Conservation (phyloP, 805 yeast species). For the Metschnikowia cerradonensis region DNA sequence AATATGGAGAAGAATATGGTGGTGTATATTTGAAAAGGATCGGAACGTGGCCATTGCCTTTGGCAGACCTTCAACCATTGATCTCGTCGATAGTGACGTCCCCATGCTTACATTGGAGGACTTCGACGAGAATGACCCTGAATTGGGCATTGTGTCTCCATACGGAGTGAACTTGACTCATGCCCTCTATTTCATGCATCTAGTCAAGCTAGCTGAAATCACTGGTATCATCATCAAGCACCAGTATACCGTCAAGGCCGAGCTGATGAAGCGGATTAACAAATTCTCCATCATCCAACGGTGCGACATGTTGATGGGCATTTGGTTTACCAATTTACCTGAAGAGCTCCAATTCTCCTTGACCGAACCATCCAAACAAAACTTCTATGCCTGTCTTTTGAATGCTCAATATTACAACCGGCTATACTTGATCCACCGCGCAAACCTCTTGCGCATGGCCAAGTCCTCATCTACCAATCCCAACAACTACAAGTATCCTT, state of each 20-base stretch:
- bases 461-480: conserved; percentile 37
- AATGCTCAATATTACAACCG: conserved; percentile 70
- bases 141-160: conserved; percentile 29
- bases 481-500: conserved; percentile 51
- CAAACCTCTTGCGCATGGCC: conserved; percentile 55
- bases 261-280: conserved; percentile 44
- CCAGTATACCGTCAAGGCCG: conserved; percentile 68
- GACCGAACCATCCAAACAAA: conserved; percentile 49
- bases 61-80: conserved; percentile 68
- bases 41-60: conserved; percentile 64
- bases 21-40: conserved; percentile 73
- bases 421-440: conserved; percentile 66
- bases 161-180: conserved; percentile 47
- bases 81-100: conserved; percentile 70
- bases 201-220: conserved; percentile 64
- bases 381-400: conserved; percentile 53
- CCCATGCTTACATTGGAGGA: conserved; percentile 68
- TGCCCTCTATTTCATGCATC: conserved; percentile 56
- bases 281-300: conserved; percentile 50
- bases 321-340: conserved; percentile 70
- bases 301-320: conserved; percentile 72
- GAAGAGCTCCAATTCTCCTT: conserved; percentile 58
- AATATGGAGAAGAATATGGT: conserved; percentile 68
- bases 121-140: conserved; percentile 51
- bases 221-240: conserved; percentile 65